Base-by-base conservation (phyloP, 345 rosid genomes). In the Eucalyptus polyanthemos region DNA sequence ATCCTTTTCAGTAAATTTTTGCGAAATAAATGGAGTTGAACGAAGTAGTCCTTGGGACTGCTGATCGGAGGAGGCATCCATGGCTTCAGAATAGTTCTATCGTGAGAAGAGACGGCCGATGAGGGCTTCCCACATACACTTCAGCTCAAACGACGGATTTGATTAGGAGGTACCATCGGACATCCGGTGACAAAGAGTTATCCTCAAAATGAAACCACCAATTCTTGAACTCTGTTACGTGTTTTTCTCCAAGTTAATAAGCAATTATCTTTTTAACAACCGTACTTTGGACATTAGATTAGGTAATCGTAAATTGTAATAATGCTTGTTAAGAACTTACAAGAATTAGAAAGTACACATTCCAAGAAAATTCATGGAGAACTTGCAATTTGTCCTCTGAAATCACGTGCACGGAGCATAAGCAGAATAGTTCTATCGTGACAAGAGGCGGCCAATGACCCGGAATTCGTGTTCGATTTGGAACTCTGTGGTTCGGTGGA, bases 91-190 rank as follows among this genome's bases (percentile, higher is more conserved):
- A 37, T 7, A 40, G 47, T 80, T 34, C 45, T 19, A 45, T 19
- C 49, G 25, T 37, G 86, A 37, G 24, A 80, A 37, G 86, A 44
- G 86, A 6, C 7, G 47, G 42, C 15, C 24, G 86, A 80, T 37
- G 42, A 34, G 45, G 86, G 24, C 62, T 53, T 86, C 40, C 76
- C 88, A 87, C 90, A 87, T 45, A 89, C 90, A 58, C 93, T 80
- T 95, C 95, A 42, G 92, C 91, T 45, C 93, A 50, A 80, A 95
- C 90, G 50, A 89, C 92, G 87, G 94, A 91, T 80, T 93, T 94
- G 89, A 94, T 89, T 37, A 94, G 25, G 96, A 96, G 89, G 89
- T 93, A 47, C 96, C 97, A 90, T 95, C 95, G 83, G 93, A 93
- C 2, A 94, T 80, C 3, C 95, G 88, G 88, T 94, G 96, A 60